Evolutionary conservation across 2,329 filamentous ascomycete species (phyloP).

Genomic region (Sarocladium brachiariae): DNA sequence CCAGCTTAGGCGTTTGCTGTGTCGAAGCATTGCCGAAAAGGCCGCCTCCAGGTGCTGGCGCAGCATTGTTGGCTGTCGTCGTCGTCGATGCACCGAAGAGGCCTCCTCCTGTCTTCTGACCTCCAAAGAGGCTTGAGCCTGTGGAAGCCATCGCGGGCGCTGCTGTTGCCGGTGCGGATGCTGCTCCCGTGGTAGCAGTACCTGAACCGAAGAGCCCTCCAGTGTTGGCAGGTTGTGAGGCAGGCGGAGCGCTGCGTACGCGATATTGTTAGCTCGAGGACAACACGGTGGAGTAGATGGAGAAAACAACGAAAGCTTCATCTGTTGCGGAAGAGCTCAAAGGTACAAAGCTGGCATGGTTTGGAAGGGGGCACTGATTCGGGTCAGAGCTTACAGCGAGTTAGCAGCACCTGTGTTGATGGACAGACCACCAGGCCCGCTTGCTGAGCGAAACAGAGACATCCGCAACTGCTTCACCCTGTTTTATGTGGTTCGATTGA

Average conservation of each 20-base stretch:
- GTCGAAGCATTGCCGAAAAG: constrained; percentile 24
- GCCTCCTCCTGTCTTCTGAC: constrained; percentile 14
- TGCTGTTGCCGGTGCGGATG: constrained; percentile 15
- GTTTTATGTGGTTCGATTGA: background rate
- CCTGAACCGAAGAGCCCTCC: constrained; percentile 31
- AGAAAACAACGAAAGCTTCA: background rate
- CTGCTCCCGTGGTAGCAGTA: constrained; percentile 12
- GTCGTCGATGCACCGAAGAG: constrained; percentile 18
- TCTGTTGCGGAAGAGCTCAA: background rate
- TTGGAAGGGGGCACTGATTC: background rate
- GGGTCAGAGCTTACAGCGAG: constrained; percentile 27
- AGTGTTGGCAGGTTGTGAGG: constrained; percentile 25
- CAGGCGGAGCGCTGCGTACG: constrained; percentile 1
- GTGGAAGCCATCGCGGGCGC: constrained; percentile 25
- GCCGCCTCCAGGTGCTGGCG: constrained; percentile 14
- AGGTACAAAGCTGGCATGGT: background rate
- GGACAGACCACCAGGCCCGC: constrained; percentile 52
- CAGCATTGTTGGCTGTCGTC: constrained; percentile 10
- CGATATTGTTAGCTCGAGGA: constrained; percentile 13
- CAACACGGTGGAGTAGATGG: constrained; percentile 9
- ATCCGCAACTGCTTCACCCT: constrained; percentile 21
- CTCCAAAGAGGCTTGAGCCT: background rate
- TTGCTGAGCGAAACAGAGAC: constrained; percentile 50
- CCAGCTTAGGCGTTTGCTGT: constrained; percentile 21
- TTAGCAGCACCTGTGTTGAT: constrained; percentile 59